Evolutionary conservation across 2,329 filamentous ascomycete species (phyloP).

Genomic region (Exophiala aquamarina): DNA sequence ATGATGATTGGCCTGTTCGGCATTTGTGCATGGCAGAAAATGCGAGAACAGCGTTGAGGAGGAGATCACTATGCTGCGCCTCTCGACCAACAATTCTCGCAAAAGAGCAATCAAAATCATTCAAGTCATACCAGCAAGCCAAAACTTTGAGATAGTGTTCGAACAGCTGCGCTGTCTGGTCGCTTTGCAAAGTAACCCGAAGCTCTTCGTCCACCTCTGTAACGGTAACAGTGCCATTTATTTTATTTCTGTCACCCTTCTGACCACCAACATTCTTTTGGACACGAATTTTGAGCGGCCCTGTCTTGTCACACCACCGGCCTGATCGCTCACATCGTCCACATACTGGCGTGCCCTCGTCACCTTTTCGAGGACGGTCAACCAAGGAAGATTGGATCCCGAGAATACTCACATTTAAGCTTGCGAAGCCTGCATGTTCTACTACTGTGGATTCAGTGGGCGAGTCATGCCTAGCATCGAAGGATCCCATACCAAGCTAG

Average conservation of each 20-base stretch:
- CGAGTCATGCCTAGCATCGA: neutral
- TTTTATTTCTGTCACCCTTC: neutral
- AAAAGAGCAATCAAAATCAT: conserved; percentile 40
- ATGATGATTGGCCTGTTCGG: conserved; percentile 26
- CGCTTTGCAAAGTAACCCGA: conserved; percentile 4
- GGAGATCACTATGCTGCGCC: conserved; percentile 41
- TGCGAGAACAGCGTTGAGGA: conserved; percentile 48
- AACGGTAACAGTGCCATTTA: neutral
- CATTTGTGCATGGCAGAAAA: conserved; percentile 45
- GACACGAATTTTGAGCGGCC: conserved; percentile 11
- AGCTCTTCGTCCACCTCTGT: neutral
- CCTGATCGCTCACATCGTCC: conserved; percentile 9
- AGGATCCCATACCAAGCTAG: neutral
- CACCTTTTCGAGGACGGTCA: conserved; percentile 44
- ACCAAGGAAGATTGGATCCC: neutral
- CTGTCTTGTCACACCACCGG: conserved; percentile 13
- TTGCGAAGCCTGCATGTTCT: conserved; percentile 17
- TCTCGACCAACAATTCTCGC: conserved; percentile 35
- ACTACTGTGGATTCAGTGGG: conserved; percentile 1
- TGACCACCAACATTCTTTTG: conserved; percentile 1
- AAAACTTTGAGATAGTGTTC: conserved; percentile 27
- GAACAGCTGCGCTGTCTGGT: conserved; percentile 14
- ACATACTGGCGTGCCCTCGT: conserved; percentile 13
- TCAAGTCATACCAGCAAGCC: conserved; percentile 51
- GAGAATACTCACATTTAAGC: conserved; percentile 10